Evolutionary conservation across 805 yeast genomes (phyloP), one percentile per base, ranked within the genome.

Genomic region (Kazachstania viticola): DNA sequence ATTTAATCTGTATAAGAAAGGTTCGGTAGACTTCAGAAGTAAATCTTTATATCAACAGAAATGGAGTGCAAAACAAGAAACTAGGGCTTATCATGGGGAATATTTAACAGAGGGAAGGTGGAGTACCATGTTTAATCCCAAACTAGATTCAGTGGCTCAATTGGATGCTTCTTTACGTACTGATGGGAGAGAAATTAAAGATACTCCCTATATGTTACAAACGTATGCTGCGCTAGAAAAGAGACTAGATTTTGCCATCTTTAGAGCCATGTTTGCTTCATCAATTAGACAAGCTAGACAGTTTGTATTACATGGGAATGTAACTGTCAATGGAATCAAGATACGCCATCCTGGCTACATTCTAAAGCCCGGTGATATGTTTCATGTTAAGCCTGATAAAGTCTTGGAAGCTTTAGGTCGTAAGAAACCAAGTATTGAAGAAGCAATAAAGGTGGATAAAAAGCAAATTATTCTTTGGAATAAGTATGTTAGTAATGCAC

Each of bases 11-110:
- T 75, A 79, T 66, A 79, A 85, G 65, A 81, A 79, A 56, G 66
- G 73, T 29, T 66, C 65, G 38, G 60, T 69, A 22, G 62, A 56
- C 33, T 71, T 70, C 51, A 62, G 65, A 39, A 67, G 74, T 4
- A 71, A 71, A 58, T 73, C 94, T n/a, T 64, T 83, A 37, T 91
- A 68, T 60, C 94, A 83, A 59, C 94, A 88, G 58, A 84, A 85
- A 60, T 91, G 94, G 88, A 61, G 68, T 5, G 78, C 95, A 31
- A 88, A 91, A 57, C 79, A 75, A 52, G 95, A 87, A 52, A 78
- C 96, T 6, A 73, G 98, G 60, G 79, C 88, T 1, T 88, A 88
- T 56, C 98, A 88, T 55, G 98, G 98, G 46, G 97, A 91, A 50
- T 83, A 79, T 54, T 56, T 88, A 34, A 80, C 88, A 1, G 98